Base-by-base conservation (phyloP, 2,329 filamentous ascomycete species). In the Calonectria pseudoturangicola region DNA sequence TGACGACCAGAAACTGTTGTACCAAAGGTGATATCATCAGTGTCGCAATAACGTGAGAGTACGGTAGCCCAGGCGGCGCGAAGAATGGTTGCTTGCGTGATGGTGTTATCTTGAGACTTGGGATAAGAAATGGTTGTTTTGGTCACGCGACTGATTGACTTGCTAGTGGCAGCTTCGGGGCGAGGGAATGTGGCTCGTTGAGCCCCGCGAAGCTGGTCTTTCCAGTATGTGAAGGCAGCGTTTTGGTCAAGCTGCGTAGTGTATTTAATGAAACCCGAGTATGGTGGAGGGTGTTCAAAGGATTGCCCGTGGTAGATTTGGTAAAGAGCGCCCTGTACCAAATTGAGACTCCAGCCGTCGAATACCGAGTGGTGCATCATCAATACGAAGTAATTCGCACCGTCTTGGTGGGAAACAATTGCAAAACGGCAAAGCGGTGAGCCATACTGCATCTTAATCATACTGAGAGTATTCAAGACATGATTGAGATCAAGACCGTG, bases 31-130 rank as follows among this genome's bases (percentile, higher is more conserved):
- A 69, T 47, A 5, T 69, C 66, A n/a, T 69, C 30, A 2, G 56
- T 51, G 9, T 58, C 56, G 8, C 50, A 62, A 33, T 62, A 69
- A 3, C 54, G 54, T 10, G 66, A 27, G n/a, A 69, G 54, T 16
- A 69, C 66, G 4, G 62, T 69, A 25, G 66, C 66, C 66, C 66
- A 69, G 13, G 66, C 66, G 21, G 56, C 66, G 8, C 56, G 66
- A 12, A 69, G 43, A 25, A 50, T 36, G 7, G 66, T 68, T 4
- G 66, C 50, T n/a, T 58, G 43, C 8, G 66, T 68, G 30, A 68
- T 66, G 10, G 64, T 56, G 30, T 54, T 56, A 7, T 47, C 41
- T 6, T 28, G 18, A 2, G 66, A 62, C 28, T 68, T 60, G 8
- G 50, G 50, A 39, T 60, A 58, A 39, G 41, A 7, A 18, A 68